Percentiles rank a stretch among this genome's conserved stretches.
Conservation (phyloP, 108 stramenopile species). For the Stephanodiscus minutulus region DNA sequence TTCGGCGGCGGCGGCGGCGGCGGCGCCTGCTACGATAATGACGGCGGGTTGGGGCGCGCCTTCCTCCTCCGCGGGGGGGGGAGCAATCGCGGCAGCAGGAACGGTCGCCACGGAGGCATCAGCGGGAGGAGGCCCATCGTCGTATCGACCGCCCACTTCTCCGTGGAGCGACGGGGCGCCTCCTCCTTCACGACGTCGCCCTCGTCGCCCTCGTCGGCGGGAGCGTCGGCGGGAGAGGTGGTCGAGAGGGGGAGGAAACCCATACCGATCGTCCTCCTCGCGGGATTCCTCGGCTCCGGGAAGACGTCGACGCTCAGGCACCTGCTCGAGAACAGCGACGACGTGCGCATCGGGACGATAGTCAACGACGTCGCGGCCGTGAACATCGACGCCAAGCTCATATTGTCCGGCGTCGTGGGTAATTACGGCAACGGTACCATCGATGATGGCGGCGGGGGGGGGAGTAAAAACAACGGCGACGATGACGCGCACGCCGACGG, state of each 20-base stretch:
- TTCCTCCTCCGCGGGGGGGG: neutral
- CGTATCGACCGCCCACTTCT: neutral
- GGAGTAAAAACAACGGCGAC: too few species aligned
- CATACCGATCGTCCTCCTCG: slow-evolving; percentile 86
- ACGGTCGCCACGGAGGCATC: neutral
- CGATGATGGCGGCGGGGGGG: slow-evolving; percentile 1
- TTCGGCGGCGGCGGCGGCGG: neutral
- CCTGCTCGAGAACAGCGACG: slow-evolving; percentile 77
- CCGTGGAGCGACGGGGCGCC: neutral
- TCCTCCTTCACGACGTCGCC: neutral
- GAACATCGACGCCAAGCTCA: slow-evolving; percentile 97
- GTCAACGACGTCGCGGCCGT: slow-evolving; percentile 97
- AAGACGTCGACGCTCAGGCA: slow-evolving; percentile 93
- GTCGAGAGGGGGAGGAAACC: slow-evolving; percentile 11
- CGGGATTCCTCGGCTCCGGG: slow-evolving; percentile 94
- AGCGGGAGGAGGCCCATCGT: neutral
- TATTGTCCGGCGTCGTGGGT: slow-evolving; percentile 32
- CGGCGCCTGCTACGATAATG: too few species aligned
- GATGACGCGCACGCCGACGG: slow-evolving; percentile 1
- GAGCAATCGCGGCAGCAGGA: neutral
- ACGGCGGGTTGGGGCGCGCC: too few species aligned
- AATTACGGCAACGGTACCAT: slow-evolving; percentile 9
- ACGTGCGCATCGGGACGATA: slow-evolving; percentile 83
- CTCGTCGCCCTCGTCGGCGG: neutral
- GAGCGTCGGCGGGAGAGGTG: neutral